These are phyloP conservation scores for Jimgerdemannia flammicorona DNA, from an alignment of 192 early-diverging fungal species.

Conservation along the genomic window DNA sequence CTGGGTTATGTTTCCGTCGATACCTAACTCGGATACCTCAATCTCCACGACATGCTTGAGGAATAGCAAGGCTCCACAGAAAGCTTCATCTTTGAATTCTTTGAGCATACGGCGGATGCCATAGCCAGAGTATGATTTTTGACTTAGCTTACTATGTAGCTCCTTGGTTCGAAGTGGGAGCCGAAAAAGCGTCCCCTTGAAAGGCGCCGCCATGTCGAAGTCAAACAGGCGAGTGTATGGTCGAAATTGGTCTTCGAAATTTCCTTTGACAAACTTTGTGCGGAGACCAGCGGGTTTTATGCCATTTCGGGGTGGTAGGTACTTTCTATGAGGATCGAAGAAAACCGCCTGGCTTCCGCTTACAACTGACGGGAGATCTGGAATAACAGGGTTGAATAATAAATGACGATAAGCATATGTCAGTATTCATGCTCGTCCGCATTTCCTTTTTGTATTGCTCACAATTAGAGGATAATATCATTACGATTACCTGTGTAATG, in stretches of 20 bases:
- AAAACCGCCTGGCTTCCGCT: conserved; percentile 20
- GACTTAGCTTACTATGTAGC: not conserved
- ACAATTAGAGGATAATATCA: not conserved
- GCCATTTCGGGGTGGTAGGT: not conserved
- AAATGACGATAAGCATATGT: conserved; percentile 11
- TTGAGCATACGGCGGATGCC: not conserved
- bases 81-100: not conserved
- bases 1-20: not conserved
- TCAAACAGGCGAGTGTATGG: conserved; percentile 3
- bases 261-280: too few relatives aligned
- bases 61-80: conserved; percentile 4
- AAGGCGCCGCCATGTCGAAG: conserved; percentile 19
- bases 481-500: conserved; percentile 17
- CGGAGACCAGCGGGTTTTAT: not conserved
- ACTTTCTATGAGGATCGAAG: conserved; percentile 21
- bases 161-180: conserved; percentile 12
- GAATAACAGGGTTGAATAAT: conserved; percentile 6
- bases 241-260: too few relatives aligned
- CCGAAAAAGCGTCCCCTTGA: conserved; percentile 26
- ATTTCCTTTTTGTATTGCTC: too few relatives aligned
- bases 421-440: not conserved
- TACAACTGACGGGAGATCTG: conserved; percentile 29
- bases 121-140: not conserved
- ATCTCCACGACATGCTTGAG: conserved; percentile 3
- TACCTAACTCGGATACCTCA: not conserved